Percentiles rank a stretch among this genome's conserved stretches.
Conservation (phyloP, 768 basidiomycete species). For the Fibroporia radiculosa region DNA sequence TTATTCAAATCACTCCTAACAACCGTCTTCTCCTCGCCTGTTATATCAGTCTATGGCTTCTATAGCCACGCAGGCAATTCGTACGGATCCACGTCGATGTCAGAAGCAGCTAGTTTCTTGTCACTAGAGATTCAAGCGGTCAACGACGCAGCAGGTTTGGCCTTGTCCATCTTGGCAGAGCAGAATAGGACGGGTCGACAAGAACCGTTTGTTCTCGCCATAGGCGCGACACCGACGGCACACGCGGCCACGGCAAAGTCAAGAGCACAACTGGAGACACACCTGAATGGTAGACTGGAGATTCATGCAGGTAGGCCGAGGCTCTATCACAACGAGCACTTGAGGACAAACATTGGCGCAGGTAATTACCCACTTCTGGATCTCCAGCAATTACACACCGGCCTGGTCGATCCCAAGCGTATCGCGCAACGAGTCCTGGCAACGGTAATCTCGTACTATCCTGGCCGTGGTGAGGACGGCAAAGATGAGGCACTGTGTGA, state of each 20-base stretch:
- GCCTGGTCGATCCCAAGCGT: constrained; percentile 43
- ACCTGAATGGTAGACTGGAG: constrained; percentile 45
- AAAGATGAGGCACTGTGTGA: constrained; percentile 75
- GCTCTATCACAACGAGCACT: not conserved
- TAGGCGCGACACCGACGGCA: constrained; percentile 85
- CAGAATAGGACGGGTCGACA: constrained; percentile 26
- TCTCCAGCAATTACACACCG: constrained; percentile 75
- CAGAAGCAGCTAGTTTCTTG: constrained; percentile 58
- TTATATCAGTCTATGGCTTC: constrained; percentile 68
- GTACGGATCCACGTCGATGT: constrained; percentile 65
- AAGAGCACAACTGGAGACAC: constrained; percentile 33
- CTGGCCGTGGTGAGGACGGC: constrained; percentile 52
- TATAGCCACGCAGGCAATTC: constrained; percentile 76
- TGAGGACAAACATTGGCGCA: constrained; percentile 13
- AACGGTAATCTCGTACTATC: constrained; percentile 76
- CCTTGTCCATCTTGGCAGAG: constrained; percentile 38
- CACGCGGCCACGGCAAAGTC: constrained; percentile 60
- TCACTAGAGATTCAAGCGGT: constrained; percentile 65
- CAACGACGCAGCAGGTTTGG: constrained; percentile 53
- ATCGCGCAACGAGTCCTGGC: constrained; percentile 66
- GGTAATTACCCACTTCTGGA: constrained; percentile 82
- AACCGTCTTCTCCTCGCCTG: constrained; percentile 43
- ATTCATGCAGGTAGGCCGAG: constrained; percentile 57
- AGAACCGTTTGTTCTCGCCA: constrained; percentile 60
- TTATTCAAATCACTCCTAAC: constrained; percentile 50